phyloP scores from a whole-genome alignment of 768 basidiomycete genomes.

The Auricularia sp. region DNA sequence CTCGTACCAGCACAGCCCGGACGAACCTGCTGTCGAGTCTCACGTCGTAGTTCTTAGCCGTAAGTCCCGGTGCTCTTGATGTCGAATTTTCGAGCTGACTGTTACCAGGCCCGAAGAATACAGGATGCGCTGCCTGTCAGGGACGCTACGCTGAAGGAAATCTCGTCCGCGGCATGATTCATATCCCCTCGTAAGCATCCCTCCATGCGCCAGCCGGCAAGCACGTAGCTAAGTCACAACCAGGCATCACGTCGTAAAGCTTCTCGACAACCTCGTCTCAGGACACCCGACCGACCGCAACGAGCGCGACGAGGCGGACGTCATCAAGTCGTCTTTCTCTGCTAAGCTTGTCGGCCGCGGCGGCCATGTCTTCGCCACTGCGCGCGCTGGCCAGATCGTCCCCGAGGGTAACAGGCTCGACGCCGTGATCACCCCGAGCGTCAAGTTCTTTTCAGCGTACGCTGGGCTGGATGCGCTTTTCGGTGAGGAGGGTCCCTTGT shows the following conservation, averaged over 20 bases:
- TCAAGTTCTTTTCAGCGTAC: not conserved
- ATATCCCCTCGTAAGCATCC: not conserved
- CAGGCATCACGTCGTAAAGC: not conserved
- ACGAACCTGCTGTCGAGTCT: not conserved
- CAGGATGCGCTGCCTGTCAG: not conserved
- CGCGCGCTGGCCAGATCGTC: not conserved
- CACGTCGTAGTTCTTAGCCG: not conserved
- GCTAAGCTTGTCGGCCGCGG: not conserved
- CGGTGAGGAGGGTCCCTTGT: not conserved
- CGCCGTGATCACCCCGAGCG: not conserved
- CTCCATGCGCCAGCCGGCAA: not conserved
- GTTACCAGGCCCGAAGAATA: not conserved
- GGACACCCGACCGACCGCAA: not conserved
- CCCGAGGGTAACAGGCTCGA: not conserved
- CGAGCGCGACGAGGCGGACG: not conserved
- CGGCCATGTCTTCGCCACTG: not conserved
- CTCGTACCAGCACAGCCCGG: constrained; percentile 5
- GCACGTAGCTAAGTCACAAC: not conserved
- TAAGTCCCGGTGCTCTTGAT: not conserved
- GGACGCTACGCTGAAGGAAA: not conserved
- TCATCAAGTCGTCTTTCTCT: not conserved
- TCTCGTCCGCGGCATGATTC: not conserved
- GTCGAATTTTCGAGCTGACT: not conserved
- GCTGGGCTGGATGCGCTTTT: not conserved
- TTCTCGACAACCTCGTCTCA: not conserved